Conservation (phyloP, 352 stramenopile genomes). For the Plasmopara muralis region DNA sequence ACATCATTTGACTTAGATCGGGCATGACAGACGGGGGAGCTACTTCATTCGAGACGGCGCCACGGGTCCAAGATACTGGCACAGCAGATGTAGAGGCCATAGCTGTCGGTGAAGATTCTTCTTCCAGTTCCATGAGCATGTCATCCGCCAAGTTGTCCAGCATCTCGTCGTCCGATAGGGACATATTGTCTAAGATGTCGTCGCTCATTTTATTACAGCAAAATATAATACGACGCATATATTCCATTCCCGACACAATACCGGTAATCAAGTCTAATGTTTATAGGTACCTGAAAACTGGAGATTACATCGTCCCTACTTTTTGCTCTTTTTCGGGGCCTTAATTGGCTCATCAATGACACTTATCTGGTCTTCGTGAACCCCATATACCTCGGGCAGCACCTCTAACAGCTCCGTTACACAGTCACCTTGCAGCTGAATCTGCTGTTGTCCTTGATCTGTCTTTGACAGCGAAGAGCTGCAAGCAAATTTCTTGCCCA, state of each 20-base stretch:
- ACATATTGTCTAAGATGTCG: slow-evolving; percentile 78
- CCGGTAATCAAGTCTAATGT: background rate
- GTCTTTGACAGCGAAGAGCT: slow-evolving; percentile 75
- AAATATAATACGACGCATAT: slow-evolving; percentile 3
- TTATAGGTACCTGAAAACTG: background rate
- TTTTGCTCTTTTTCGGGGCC: slow-evolving; percentile 40
- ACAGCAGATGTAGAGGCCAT: slow-evolving; percentile 16
- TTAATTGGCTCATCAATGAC: slow-evolving; percentile 63
- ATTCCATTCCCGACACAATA: background rate
- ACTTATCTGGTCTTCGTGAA: slow-evolving; percentile 67
- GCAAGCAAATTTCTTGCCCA: slow-evolving; percentile 80
- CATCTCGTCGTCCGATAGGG: slow-evolving; percentile 82
- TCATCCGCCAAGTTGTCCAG: slow-evolving; percentile 74
- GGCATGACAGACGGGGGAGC: slow-evolving; percentile 29
- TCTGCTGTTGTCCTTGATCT: slow-evolving; percentile 69
- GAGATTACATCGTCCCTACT: slow-evolving; percentile 11
- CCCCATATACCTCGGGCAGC: slow-evolving; percentile 68
- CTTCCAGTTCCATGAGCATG: slow-evolving; percentile 69
- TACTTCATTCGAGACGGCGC: slow-evolving; percentile 6
- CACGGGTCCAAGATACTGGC: slow-evolving; percentile 25
- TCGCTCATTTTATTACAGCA: slow-evolving; percentile 34
- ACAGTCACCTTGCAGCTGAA: slow-evolving; percentile 79
- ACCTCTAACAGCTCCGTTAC: slow-evolving; percentile 65
- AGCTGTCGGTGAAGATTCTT: slow-evolving; percentile 5
- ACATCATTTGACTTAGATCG: slow-evolving; percentile 77